phyloP scores from a whole-genome alignment of 2,329 filamentous ascomycete species.

The Pseudocercospora fijiensis region DNA sequence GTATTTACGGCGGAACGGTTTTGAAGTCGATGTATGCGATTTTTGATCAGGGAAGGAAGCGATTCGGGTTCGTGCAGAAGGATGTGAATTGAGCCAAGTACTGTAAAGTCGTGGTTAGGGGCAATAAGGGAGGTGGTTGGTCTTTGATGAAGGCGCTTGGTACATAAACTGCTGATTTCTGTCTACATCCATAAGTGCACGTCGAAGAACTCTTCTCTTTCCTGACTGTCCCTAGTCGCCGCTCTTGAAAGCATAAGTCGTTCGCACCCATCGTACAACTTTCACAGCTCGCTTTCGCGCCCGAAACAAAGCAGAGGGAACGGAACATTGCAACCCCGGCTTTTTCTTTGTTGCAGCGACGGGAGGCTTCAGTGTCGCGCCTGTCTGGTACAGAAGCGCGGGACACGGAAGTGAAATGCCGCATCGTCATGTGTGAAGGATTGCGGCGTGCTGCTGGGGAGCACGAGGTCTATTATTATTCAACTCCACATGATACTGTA shows the following conservation, averaged over 20 bases:
- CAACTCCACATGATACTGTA: no score
- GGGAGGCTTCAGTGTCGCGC: neutral
- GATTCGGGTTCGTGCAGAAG: conserved; percentile 59
- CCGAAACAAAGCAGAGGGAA: neutral
- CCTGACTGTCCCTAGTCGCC: neutral
- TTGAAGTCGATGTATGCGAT: conserved; percentile 66
- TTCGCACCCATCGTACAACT: neutral
- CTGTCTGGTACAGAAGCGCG: neutral
- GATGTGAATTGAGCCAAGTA: neutral
- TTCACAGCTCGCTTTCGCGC: neutral
- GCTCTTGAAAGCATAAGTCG: neutral
- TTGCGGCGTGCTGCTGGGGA: conserved; percentile 3
- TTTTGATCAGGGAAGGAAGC: conserved; percentile 60
- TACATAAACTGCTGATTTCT: neutral
- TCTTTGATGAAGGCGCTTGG: neutral
- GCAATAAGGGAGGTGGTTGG: neutral
- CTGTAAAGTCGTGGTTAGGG: neutral
- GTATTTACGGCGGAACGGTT: conserved; percentile 64
- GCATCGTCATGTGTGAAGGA: neutral
- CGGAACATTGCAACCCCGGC: neutral
- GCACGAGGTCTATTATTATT: conserved; percentile 5
- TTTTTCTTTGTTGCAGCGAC: neutral
- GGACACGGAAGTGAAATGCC: neutral
- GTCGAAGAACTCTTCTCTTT: neutral
- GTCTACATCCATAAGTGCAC: neutral